phyloP scores from a whole-genome alignment of 495 filamentous ascomycete genomes.

The Penicillium bovifimosum region DNA sequence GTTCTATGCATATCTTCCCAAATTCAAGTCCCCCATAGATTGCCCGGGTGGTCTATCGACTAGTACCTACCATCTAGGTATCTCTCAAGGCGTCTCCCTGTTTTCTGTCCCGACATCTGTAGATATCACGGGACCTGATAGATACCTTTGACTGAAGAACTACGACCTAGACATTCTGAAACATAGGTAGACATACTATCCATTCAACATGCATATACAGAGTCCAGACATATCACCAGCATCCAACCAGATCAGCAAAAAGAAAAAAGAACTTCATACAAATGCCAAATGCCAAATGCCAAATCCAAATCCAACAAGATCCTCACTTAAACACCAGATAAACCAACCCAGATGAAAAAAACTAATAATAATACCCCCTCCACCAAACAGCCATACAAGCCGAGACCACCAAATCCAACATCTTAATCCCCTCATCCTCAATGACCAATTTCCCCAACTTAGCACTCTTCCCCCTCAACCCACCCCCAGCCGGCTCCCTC shows the following conservation, averaged over 20 bases:
- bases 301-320: not conserved
- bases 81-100: no score
- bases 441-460: slow-evolving; percentile 93
- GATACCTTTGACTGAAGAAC: no score
- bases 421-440: slow-evolving; percentile 86
- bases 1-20: not conserved
- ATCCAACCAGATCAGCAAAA: not conserved
- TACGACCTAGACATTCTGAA: no score
- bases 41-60: no score
- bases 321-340: no score
- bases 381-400: slow-evolving; percentile 92
- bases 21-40: not conserved
- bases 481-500: slow-evolving; percentile 72
- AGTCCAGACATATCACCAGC: not conserved
- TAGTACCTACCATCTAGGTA: no score
- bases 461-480: slow-evolving; percentile 74
- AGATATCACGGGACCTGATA: no score
- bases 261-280: not conserved
- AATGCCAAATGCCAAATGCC: not conserved
- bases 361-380: slow-evolving; percentile 68
- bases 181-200: no score
- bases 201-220: not conserved
- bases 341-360: not conserved
- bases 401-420: slow-evolving; percentile 89
- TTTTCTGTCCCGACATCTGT: no score